phyloP scores from a whole-genome alignment of 208 protist genomes.

The Leishmania turanica region DNA sequence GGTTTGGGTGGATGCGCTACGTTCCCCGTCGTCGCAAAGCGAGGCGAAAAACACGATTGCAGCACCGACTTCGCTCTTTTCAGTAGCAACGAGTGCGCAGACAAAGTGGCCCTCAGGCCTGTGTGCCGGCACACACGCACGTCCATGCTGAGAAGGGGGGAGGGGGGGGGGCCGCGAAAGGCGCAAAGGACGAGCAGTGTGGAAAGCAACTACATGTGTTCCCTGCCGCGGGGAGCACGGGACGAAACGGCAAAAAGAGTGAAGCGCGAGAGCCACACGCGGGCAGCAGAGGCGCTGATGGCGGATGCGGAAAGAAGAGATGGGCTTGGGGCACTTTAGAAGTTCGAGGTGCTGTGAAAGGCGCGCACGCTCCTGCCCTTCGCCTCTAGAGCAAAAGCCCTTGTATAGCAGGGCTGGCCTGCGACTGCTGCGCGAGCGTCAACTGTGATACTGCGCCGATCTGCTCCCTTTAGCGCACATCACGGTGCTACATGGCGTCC shows the following conservation, averaged over 20 bases:
- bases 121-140: background rate
- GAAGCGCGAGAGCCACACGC: background rate
- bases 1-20: background rate
- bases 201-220: background rate
- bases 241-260: background rate
- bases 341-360: background rate
- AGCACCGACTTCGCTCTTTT: background rate
- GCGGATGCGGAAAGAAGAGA: background rate
- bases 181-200: background rate
- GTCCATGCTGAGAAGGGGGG: background rate
- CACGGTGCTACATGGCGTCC: constrained; percentile 26
- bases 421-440: background rate
- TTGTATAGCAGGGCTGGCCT: background rate
- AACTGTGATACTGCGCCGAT: background rate
- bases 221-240: background rate
- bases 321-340: background rate
- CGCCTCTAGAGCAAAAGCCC: background rate
- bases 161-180: background rate
- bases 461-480: background rate
- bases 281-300: background rate
- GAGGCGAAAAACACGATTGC: background rate
- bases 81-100: background rate
- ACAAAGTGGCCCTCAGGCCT: background rate
- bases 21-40: background rate
- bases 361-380: background rate